Evolutionary conservation across 1,284 basidiomycete genomes (phyloP).

Genomic region (Stereum hirsutum): DNA sequence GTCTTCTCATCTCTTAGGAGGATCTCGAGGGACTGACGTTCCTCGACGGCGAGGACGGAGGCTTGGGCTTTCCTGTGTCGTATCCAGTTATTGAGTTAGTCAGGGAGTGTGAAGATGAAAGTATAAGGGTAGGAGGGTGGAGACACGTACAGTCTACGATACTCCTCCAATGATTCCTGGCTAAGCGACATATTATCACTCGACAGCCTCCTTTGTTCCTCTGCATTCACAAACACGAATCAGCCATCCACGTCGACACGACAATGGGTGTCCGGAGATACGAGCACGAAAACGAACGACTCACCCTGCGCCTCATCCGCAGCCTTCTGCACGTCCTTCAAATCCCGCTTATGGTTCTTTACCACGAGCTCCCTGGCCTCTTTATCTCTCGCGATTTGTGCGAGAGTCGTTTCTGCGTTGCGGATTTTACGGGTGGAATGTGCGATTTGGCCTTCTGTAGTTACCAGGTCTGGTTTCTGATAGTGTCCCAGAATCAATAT

Average conservation of each 20-base stretch:
- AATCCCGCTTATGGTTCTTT: conserved; percentile 49
- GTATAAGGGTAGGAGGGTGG: not conserved
- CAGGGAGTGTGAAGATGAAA: not conserved
- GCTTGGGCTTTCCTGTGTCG: conserved; percentile 63
- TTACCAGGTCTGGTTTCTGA: conserved; percentile 75
- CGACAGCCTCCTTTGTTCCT: conserved; percentile 69
- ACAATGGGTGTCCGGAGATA: conserved; percentile 1
- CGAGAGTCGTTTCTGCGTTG: conserved; percentile 56
- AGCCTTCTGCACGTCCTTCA: conserved; percentile 57
- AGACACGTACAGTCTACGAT: conserved; percentile 70
- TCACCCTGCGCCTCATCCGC: conserved; percentile 75
- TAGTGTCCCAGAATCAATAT: not conserved
- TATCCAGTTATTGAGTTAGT: conserved; percentile 2
- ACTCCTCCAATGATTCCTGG: conserved; percentile 82
- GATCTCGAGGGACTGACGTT: conserved; percentile 81
- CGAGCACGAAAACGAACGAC: conserved; percentile 8
- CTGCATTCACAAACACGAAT: too few relatives aligned
- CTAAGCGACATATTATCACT: conserved; percentile 73
- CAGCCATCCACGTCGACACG: too few relatives aligned
- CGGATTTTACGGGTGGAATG: conserved; percentile 76
- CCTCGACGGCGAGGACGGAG: conserved; percentile 72
- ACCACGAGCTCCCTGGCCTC: conserved; percentile 59
- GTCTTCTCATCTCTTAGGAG: conserved; percentile 82
- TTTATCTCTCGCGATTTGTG: conserved; percentile 63
- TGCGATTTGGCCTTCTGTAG: conserved; percentile 79